These are phyloP conservation scores for Camelina hispida DNA, from an alignment of 345 rosid species.

Conservation along the genomic window DNA sequence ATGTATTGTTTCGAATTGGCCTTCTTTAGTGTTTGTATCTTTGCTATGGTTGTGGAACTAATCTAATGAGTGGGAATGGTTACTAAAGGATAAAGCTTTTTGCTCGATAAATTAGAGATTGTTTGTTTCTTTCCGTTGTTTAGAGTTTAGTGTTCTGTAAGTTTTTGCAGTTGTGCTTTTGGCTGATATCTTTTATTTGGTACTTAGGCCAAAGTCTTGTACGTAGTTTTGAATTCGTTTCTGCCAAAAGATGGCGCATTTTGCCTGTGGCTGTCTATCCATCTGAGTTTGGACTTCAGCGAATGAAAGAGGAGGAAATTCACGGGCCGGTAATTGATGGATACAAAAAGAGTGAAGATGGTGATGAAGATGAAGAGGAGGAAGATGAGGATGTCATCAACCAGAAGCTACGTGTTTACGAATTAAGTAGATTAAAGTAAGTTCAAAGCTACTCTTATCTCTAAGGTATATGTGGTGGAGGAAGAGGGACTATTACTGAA, in stretches of 20 bases:
- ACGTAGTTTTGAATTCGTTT: constrained; percentile 72
- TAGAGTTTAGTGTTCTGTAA: neutral
- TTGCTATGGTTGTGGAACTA: constrained; percentile 5
- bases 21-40: neutral
- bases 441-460: constrained; percentile 4
- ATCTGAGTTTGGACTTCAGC: too few species aligned
- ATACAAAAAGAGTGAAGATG: constrained; percentile 49
- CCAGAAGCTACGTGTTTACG: constrained; percentile 76
- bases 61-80: constrained; percentile 11
- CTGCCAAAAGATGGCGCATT: constrained; percentile 83
- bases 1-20: constrained; percentile 19
- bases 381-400: constrained; percentile 52
- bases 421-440: constrained; percentile 82
- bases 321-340: constrained; percentile 84
- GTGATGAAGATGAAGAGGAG: constrained; percentile 40
- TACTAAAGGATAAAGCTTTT: neutral
- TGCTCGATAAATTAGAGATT: neutral
- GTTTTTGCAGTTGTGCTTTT: constrained; percentile 6
- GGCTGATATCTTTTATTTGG: constrained; percentile 1
- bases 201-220: constrained; percentile 82
- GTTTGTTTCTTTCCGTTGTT: neutral
- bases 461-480: neutral
- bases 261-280: constrained; percentile 38
- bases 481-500: neutral
- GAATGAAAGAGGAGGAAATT: constrained; percentile 91